Conservation (phyloP, 129 eudicot genomes). For the Apium graveolens region DNA sequence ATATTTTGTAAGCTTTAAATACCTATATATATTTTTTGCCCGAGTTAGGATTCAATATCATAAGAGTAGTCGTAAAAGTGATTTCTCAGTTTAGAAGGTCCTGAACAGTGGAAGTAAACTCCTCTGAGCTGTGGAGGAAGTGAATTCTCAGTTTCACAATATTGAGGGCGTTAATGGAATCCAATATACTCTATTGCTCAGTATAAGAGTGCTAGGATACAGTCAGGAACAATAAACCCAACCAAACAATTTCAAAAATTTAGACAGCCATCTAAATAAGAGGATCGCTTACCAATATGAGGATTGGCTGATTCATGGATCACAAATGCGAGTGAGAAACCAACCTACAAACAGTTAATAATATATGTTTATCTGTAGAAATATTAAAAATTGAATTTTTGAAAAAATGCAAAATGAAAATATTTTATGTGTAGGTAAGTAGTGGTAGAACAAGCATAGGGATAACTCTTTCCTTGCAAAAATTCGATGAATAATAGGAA, state of each 20-base stretch:
- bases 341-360: constrained; percentile 45
- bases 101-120: background rate
- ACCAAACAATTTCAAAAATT: background rate
- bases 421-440: background rate
- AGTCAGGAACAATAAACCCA: background rate
- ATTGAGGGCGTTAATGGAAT: background rate
- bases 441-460: background rate
- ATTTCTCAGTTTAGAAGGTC: background rate
- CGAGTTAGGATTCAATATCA: background rate
- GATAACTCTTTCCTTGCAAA: background rate
- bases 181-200: background rate
- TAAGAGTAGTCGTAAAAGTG: background rate
- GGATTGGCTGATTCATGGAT: constrained; percentile 99
- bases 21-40: background rate
- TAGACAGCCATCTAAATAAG: background rate
- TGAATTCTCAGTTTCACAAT: too few species aligned
- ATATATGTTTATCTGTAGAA: constrained; percentile 4
- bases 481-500: background rate
- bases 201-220: background rate
- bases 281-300: constrained; percentile 66
- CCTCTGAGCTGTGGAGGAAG: background rate
- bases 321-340: constrained; percentile 96
- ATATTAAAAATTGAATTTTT: background rate
- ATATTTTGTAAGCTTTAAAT: background rate
- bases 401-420: background rate